Conservation (phyloP, 495 filamentous ascomycete genomes). For the Penicillium verhagenii region DNA sequence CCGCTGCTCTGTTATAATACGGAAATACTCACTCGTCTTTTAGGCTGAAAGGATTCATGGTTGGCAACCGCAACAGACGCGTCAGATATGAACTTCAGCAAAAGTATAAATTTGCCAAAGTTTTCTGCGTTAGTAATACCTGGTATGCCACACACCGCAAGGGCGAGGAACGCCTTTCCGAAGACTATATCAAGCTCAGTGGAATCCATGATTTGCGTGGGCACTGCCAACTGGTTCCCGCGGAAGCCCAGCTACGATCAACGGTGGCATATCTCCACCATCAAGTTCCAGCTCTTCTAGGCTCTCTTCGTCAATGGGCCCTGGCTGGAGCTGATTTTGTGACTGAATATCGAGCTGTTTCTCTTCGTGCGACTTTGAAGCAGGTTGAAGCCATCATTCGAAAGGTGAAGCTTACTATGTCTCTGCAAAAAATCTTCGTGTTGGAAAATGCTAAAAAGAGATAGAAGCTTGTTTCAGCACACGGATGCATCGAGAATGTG, state of each 20-base stretch:
- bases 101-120: background rate
- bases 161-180: background rate
- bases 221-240: conserved; percentile 31
- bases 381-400: conserved; percentile 8
- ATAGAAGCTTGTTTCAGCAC: background rate
- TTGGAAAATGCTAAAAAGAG: background rate
- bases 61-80: background rate
- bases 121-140: conserved; percentile 40
- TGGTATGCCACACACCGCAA: conserved; percentile 22
- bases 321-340: conserved; percentile 12
- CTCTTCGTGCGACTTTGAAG: conserved; percentile 9
- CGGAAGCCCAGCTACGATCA: conserved; percentile 25
- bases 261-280: conserved; percentile 19
- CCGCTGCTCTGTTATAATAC: too few species aligned
- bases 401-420: conserved; percentile 6
- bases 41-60: background rate
- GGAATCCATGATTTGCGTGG: conserved; percentile 28
- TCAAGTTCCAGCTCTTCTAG: conserved; percentile 21
- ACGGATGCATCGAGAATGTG: background rate
- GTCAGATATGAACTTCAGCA: conserved; percentile 5
- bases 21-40: background rate
- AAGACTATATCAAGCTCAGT: conserved; percentile 25
- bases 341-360: conserved; percentile 9
- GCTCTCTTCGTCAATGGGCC: conserved; percentile 26
- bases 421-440: background rate